Base-by-base conservation (phyloP, 148 eudicot species). In the Spergularia marina region DNA sequence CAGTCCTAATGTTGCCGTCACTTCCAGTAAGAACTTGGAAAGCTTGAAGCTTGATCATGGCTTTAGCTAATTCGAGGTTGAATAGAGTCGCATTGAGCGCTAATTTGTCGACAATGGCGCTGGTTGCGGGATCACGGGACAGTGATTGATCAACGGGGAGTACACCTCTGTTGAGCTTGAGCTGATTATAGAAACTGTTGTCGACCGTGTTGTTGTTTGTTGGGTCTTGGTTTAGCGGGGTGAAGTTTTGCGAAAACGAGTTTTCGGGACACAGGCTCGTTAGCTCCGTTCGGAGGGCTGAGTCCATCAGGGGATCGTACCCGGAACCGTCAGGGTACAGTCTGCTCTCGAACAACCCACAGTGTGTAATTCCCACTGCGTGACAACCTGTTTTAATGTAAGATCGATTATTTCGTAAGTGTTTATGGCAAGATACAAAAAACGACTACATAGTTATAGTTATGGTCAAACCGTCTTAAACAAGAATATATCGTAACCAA, bases 351-450 rank as follows among this genome's bases (percentile, higher is more conserved):
- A 87, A 65, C 41, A 72, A 4, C 16, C 59, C 53, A 13, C 90
- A 87, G 4, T 72, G 84, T 56, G 90, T 80, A 3, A 82, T 75
- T 58, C 90, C 90, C 7, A 87, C 82, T 3, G 88, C 68, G 74
- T 87, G 90, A 10, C 79, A 83, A 23, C 90, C 90, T 77, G 61
- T 39, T 53, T 9, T 18, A 11, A 13, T 56, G 13, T 11, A 14
- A 14, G 16, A 18, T 1, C 59, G 20, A 56, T 13, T 5, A 13
- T 10, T 15, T 12, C 34, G 34, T 56, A 0, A 10, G 20, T 10
- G 59, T 14, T 5, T 14, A 18, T 3, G 16, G 1, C 59, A 13
- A 56, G 0, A 56, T 4, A 56, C 5, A 30, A 30, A 30, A 30
- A 30, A 2, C 36, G 36, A 30, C 36, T 30, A 3, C 4, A 30